Evolutionary conservation across 2,329 filamentous ascomycete genomes (phyloP).

Genomic region (Epichloe amarillans): DNA sequence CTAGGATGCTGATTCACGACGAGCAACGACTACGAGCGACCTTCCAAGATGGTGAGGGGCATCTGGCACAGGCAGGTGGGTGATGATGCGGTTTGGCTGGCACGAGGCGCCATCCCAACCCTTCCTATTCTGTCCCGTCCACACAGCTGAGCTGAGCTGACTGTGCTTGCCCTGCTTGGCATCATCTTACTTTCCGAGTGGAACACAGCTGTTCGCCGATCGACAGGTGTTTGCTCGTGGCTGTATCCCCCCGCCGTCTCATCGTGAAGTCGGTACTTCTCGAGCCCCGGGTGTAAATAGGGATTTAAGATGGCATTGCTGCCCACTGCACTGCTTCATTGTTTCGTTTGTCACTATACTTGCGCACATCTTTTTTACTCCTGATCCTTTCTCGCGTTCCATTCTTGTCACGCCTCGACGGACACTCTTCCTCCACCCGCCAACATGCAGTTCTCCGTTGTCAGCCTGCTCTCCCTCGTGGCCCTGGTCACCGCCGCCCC

Average conservation of each 20-base stretch:
- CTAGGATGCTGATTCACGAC: conserved; percentile 1
- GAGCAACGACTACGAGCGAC: neutral
- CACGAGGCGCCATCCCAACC: no score
- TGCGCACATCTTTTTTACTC: neutral
- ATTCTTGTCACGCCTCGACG: neutral
- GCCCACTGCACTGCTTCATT: neutral
- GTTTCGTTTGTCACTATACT: no score
- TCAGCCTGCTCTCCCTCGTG: conserved; percentile 15
- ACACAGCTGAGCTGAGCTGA: neutral
- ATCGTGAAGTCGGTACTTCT: neutral
- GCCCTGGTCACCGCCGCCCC: conserved; percentile 16
- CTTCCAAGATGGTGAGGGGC: conserved; percentile 3
- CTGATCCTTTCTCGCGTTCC: neutral
- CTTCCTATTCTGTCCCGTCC: neutral
- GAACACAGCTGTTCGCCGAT: neutral
- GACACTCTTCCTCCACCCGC: conserved; percentile 3
- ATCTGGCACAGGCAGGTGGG: neutral
- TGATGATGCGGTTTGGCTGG: neutral
- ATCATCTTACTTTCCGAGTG: neutral
- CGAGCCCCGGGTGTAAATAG: neutral
- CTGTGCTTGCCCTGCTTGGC: neutral
- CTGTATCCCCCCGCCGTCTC: neutral
- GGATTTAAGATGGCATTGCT: neutral
- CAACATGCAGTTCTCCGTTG: conserved; percentile 15
- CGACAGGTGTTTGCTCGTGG: neutral